Base-by-base conservation (phyloP, 768 basidiomycete genomes). In the Lactarius deliciosus region DNA sequence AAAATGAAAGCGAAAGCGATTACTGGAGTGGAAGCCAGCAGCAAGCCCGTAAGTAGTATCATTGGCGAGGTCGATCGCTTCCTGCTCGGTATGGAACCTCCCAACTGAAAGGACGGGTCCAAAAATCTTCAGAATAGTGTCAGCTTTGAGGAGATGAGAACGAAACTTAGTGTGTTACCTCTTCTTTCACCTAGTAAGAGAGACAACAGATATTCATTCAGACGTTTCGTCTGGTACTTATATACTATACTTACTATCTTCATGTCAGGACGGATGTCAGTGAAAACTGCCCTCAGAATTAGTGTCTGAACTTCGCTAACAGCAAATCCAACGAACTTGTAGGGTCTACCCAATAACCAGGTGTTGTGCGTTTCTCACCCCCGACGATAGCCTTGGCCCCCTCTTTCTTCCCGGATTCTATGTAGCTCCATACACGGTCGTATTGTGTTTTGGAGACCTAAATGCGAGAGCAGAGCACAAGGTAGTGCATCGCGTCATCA, bases 11-110 rank as follows among this genome's bases (percentile, higher is more conserved):
- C 18, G 16, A 58, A 30, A 50, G 78, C 11, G 18, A 85, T 69
- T 75, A 91, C 91, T 90, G 45, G 87, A 95, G 77, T 96, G 94
- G 59, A 98, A 80, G 10, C 92, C 96, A 16, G 95, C 94, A 10
- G 93, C 95, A 41, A 98, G 83, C 41, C 96, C 96, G 76, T 96
- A 98, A 58, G 81, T 84, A 7, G 94, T 93, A 74, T 90, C 86
- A 77, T 98, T 98, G 40, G 95, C 96, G 18, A 94, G 77, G 50
- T 79, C 73, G 70, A 98, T 86, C 4, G 87, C 94, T 74, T 97
- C 93, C 65, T 90, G 89, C 76, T 97, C 96, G 8, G 90, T 89
- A 70, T 84, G 85, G 79, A 98, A 98, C 70, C 81, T 86, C 53
- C 88, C 89, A 53, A 98, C 85, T 30, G 86, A 83, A 47, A 96